phyloP scores from a whole-genome alignment of 139 green algal genomes.

The Volvox africanus region DNA sequence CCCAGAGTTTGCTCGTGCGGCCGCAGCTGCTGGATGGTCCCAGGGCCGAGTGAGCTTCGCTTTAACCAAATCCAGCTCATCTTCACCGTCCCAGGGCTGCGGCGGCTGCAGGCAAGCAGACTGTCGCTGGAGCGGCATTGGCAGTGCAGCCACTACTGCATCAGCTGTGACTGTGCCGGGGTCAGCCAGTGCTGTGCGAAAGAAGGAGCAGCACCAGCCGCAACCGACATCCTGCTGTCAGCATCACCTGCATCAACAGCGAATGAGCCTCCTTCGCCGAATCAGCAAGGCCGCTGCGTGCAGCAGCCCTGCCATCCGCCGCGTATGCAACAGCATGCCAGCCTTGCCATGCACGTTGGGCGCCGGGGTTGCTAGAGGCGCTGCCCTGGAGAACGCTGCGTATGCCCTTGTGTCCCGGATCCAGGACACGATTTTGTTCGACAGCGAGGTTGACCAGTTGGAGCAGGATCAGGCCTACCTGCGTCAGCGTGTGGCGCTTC shows the following conservation, averaged over 20 bases:
- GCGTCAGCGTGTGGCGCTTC: not conserved
- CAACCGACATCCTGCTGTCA: not conserved
- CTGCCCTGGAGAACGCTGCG: not conserved
- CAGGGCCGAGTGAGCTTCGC: not conserved
- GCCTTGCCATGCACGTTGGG: no score
- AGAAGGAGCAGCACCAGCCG: not conserved
- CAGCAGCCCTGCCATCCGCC: not conserved
- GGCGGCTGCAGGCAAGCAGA: not conserved
- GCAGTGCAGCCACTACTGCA: not conserved
- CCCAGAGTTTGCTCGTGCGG: slow-evolving; percentile 5
- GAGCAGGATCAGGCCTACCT: slow-evolving; percentile 42
- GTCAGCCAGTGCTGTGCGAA: not conserved
- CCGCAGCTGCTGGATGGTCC: not conserved
- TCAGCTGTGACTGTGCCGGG: not conserved
- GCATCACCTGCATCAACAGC: not conserved
- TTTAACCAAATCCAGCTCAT: not conserved
- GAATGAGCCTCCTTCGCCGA: not conserved
- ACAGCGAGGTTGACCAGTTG: slow-evolving; percentile 43
- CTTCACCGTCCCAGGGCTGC: not conserved
- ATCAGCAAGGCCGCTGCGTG: slow-evolving; percentile 1
- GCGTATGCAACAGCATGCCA: no score
- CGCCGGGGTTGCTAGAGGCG: no score
- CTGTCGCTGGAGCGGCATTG: not conserved
- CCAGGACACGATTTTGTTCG: slow-evolving; percentile 28
- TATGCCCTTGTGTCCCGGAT: not conserved